A percentile compares a stretch with the other conserved stretches of the same genome.
Evolutionary conservation across 768 basidiomycete genomes (phyloP).

Genomic region (Hydnum rufescens): DNA sequence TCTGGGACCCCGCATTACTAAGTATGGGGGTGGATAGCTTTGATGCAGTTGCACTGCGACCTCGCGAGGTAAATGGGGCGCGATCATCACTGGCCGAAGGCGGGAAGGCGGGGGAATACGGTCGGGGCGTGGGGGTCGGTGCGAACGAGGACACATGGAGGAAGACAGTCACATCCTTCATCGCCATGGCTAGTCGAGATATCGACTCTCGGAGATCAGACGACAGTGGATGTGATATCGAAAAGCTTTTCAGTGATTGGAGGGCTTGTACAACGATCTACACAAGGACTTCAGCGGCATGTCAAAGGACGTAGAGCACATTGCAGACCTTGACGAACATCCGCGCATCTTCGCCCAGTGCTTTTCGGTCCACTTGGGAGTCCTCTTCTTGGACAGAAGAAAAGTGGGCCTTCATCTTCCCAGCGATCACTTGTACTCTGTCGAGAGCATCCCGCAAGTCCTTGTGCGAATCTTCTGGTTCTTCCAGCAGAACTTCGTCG

Average conservation of each 20-base stretch:
- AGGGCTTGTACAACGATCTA: slow-evolving; percentile 64
- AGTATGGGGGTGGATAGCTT: not conserved
- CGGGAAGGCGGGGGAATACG: slow-evolving; percentile 31
- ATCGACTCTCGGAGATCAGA: slow-evolving; percentile 46
- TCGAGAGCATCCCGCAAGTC: slow-evolving; percentile 36
- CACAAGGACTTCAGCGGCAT: slow-evolving; percentile 2
- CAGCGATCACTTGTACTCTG: slow-evolving; percentile 44
- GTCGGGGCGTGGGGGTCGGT: slow-evolving; percentile 31
- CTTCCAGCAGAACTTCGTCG: slow-evolving; percentile 34
- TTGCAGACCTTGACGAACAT: slow-evolving; percentile 55
- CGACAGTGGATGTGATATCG: slow-evolving; percentile 36
- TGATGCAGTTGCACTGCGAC: slow-evolving; percentile 11
- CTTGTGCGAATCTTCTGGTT: slow-evolving; percentile 20
- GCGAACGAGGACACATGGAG: slow-evolving; percentile 72
- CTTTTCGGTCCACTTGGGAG: slow-evolving; percentile 32
- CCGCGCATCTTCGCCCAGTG: slow-evolving; percentile 59
- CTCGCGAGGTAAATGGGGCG: slow-evolving; percentile 1
- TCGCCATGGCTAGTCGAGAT: slow-evolving; percentile 58
- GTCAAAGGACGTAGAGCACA: not conserved
- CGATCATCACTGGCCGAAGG: not conserved
- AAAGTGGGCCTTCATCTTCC: slow-evolving; percentile 38
- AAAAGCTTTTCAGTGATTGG: slow-evolving; percentile 39
- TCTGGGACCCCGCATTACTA: no score
- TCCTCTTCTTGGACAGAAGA: slow-evolving; percentile 37
- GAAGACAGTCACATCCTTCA: slow-evolving; percentile 73